Evolutionary conservation across 2,329 filamentous ascomycete genomes (phyloP).

Genomic region (Verticillium albo-atrum): DNA sequence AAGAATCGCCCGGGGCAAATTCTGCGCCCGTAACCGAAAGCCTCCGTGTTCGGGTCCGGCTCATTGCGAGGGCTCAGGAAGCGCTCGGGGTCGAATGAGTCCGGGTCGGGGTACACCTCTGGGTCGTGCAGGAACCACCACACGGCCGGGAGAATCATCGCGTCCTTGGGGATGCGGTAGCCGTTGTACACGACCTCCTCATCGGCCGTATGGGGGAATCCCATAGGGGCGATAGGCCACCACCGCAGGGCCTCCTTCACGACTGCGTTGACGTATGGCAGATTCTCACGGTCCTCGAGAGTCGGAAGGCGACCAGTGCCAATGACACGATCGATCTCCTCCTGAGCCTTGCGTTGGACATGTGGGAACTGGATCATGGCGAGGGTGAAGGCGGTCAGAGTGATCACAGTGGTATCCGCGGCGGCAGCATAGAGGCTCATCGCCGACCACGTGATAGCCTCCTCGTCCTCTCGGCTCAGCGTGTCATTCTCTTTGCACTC

Average conservation of each 20-base stretch:
- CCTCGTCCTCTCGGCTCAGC: slow-evolving; percentile 13
- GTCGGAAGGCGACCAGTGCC: slow-evolving; percentile 22
- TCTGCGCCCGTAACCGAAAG: slow-evolving; percentile 36
- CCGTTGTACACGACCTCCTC: slow-evolving; percentile 9
- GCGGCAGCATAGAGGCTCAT: slow-evolving; percentile 22
- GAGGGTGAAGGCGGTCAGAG: slow-evolving; percentile 13
- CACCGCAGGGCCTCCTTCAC: slow-evolving; percentile 25
- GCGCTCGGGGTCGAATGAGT: slow-evolving; percentile 26
- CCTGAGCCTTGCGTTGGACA: slow-evolving; percentile 17
- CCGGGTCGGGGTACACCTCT: slow-evolving; percentile 51
- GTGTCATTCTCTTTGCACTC: slow-evolving; percentile 4
- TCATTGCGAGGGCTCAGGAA: slow-evolving; percentile 23
- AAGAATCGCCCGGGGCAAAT: slow-evolving; percentile 43
- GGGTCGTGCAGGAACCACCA: slow-evolving; percentile 56
- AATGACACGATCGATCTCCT: slow-evolving; percentile 19
- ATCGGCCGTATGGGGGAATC: slow-evolving; percentile 31
- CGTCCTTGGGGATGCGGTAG: slow-evolving; percentile 6
- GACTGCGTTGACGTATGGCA: slow-evolving; percentile 24
- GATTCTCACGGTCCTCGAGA: slow-evolving; percentile 17
- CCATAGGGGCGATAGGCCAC: slow-evolving; percentile 26
- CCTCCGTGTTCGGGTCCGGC: slow-evolving; percentile 18
- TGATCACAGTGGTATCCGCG: slow-evolving; percentile 22
- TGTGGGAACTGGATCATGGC: slow-evolving; percentile 19
- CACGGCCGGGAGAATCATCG: slow-evolving; percentile 14
- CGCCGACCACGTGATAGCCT: slow-evolving; percentile 18